phyloP scores from a whole-genome alignment of 495 filamentous ascomycete genomes.

The Entonaema liquescens region DNA sequence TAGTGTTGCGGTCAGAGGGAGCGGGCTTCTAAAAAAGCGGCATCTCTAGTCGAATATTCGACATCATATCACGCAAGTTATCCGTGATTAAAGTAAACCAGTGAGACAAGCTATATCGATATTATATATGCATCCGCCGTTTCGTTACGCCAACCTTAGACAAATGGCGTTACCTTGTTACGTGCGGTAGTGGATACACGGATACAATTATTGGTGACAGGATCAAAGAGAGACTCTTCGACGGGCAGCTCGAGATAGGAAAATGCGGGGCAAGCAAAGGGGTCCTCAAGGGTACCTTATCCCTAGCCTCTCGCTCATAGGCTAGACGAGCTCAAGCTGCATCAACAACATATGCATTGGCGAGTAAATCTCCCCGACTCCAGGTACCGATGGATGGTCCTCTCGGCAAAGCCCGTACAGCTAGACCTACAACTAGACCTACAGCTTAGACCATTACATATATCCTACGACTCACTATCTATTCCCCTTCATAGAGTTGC shows the following conservation, averaged over 20 bases:
- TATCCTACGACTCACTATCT: conserved; percentile 36
- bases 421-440: too few relatives aligned
- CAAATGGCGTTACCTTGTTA: conserved; percentile 40
- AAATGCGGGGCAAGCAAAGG: conserved; percentile 43
- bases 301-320: conserved; percentile 29
- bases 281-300: conserved; percentile 16
- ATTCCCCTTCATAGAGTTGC: conserved; percentile 23
- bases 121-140: conserved; percentile 13
- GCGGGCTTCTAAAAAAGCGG: conserved; percentile 12
- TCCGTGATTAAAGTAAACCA: conserved; percentile 25
- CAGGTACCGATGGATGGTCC: conserved; percentile 34
- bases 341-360: conserved; percentile 38
- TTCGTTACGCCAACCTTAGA: conserved; percentile 40
- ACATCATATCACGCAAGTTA: conserved; percentile 41
- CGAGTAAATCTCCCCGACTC: conserved; percentile 29
- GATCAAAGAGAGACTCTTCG: conserved; percentile 22
- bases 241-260: conserved; percentile 33
- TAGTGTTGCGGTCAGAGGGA: conserved; percentile 6
- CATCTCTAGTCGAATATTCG: conserved; percentile 38
- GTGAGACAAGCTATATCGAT: conserved; percentile 23
- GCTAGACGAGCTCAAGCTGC: conserved; percentile 26
- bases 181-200: conserved; percentile 24
- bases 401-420: conserved; percentile 19
- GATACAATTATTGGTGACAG: conserved; percentile 32
- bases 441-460: conserved; percentile 9